phyloP scores from a whole-genome alignment of 805 yeast genomes.

The Candida hungchunana region DNA sequence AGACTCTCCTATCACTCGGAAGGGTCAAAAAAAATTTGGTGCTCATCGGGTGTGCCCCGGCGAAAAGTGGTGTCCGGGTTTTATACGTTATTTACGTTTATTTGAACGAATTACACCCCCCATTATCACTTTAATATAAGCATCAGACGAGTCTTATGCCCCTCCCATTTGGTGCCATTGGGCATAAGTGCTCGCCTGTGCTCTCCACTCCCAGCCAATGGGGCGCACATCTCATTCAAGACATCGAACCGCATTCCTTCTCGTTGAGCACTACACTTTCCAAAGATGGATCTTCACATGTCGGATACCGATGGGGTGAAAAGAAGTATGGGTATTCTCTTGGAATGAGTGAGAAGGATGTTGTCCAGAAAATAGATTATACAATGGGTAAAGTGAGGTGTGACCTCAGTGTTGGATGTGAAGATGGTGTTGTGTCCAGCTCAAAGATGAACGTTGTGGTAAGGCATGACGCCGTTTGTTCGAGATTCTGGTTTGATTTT shows the following conservation, averaged over 20 bases:
- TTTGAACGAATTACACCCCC: too few species aligned
- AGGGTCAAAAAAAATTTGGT: too few species aligned
- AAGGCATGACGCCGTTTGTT: not conserved
- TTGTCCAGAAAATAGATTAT: conserved; percentile 7
- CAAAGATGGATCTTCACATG: conserved; percentile 3
- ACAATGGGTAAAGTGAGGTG: conserved; percentile 1
- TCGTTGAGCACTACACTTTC: conserved; percentile 9
- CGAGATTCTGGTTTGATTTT: conserved; percentile 3
- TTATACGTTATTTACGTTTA: too few species aligned
- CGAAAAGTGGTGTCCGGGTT: too few species aligned
- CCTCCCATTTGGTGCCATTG: conserved; percentile 8
- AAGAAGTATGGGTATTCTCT: conserved; percentile 7
- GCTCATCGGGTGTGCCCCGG: too few species aligned
- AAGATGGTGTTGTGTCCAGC: not conserved
- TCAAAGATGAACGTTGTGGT: conserved; percentile 1
- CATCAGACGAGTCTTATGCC: too few species aligned
- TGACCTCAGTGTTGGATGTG: conserved; percentile 1
- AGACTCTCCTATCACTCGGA: too few species aligned
- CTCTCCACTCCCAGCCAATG: conserved; percentile 7
- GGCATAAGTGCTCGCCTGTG: conserved; percentile 7
- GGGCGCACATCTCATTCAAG: conserved; percentile 5
- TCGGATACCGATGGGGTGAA: conserved; percentile 7
- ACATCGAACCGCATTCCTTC: too few species aligned
- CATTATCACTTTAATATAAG: too few species aligned
- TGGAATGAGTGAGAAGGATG: conserved; percentile 1